Evolutionary conservation across 768 basidiomycete species (phyloP).

Genomic region (Podaxis sp.): DNA sequence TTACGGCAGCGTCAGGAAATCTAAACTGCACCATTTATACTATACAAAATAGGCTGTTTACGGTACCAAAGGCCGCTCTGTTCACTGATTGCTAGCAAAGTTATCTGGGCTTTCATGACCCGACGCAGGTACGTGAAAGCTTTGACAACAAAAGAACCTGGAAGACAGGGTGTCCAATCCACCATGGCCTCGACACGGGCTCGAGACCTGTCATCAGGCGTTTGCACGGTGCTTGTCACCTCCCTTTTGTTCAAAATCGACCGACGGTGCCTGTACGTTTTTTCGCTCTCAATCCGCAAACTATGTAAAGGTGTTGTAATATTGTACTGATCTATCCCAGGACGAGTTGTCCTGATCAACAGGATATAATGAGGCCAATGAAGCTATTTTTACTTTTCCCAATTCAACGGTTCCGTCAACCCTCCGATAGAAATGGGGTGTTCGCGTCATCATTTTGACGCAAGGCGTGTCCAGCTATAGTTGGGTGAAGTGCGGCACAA

Average conservation of each 20-base stretch:
- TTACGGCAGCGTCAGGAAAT: background rate
- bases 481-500: background rate
- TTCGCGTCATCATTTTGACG: conserved; percentile 12
- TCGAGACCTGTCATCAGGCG: background rate
- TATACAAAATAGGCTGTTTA: too few relatives aligned
- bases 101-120: background rate
- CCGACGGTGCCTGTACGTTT: background rate
- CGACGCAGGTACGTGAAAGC: background rate
- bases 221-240: background rate
- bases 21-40: background rate
- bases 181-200: background rate
- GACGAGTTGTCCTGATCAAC: background rate
- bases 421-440: conserved; percentile 9
- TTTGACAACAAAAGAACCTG: background rate
- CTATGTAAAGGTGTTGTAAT: background rate
- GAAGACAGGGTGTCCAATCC: background rate
- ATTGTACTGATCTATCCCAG: background rate
- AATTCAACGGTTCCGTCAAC: conserved; percentile 7
- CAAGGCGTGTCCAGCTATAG: background rate
- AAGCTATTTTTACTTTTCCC: conserved; percentile 2
- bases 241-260: background rate
- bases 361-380: background rate
- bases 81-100: too few relatives aligned
- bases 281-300: background rate
- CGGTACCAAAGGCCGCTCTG: background rate